Percentiles rank a stretch among this genome's conserved stretches.
Evolutionary conservation across 306 rosid genomes (phyloP).

Genomic region (Clitoria ternatea): DNA sequence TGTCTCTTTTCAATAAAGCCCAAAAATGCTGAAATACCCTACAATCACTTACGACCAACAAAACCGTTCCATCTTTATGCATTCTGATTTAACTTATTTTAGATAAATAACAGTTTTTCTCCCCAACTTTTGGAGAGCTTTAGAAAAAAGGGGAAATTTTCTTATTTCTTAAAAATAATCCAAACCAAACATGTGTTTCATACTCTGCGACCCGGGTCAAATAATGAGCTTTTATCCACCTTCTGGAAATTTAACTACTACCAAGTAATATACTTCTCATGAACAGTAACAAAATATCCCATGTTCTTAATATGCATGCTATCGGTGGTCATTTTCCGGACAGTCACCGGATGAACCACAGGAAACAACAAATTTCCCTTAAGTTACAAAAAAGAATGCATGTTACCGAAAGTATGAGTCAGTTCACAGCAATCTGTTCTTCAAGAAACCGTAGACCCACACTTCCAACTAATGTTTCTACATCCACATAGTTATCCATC

Average conservation of each 20-base stretch:
- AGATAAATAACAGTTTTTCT: not conserved
- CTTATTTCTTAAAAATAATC: not conserved
- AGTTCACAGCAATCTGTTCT: constrained; percentile 27
- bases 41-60: not conserved
- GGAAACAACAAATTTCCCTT: constrained; percentile 23
- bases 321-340: constrained; percentile 34
- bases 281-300: not conserved
- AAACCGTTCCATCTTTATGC: not conserved
- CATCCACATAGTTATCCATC: constrained; percentile 39
- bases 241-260: not conserved
- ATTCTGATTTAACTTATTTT: not conserved
- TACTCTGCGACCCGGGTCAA: not conserved
- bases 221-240: not conserved
- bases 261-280: not conserved
- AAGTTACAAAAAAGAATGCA: constrained; percentile 65
- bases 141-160: no score
- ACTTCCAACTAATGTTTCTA: constrained; percentile 36
- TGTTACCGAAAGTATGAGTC: constrained; percentile 39
- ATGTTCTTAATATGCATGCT: constrained; percentile 27
- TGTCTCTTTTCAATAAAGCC: not conserved
- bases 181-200: not conserved
- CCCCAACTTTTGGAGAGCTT: not conserved
- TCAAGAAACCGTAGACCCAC: constrained; percentile 38
- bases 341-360: constrained; percentile 37
- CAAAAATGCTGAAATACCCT: not conserved